These are phyloP conservation scores for Sporothrix humicola DNA, from an alignment of 2,329 filamentous ascomycete species.

Conservation along the genomic window DNA sequence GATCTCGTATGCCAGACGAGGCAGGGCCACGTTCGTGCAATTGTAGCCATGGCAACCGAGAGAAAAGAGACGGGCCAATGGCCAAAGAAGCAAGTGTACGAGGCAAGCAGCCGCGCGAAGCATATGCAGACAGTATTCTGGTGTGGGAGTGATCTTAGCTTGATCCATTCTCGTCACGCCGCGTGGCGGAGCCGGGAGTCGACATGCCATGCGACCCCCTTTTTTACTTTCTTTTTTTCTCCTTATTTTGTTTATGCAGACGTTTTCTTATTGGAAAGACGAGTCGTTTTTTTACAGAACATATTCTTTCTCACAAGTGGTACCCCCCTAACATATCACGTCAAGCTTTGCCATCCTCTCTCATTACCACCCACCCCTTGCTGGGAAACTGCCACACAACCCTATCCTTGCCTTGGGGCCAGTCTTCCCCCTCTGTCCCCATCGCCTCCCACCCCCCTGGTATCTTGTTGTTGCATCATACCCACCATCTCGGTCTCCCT, in stretches of 20 bases:
- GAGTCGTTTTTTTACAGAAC: slow-evolving; percentile 9
- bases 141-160: not conserved
- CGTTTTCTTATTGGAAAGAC: slow-evolving; percentile 14
- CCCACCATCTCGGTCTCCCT: slow-evolving; percentile 19
- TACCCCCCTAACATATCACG: not conserved
- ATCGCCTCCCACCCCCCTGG: not conserved
- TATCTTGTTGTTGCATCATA: slow-evolving; percentile 16
- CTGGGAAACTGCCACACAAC: slow-evolving; percentile 9
- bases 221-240: not conserved
- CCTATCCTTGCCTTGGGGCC: slow-evolving; percentile 27
- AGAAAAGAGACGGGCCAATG: slow-evolving; percentile 20
- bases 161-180: slow-evolving; percentile 15
- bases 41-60: not conserved
- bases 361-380: slow-evolving; percentile 22
- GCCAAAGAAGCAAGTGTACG: slow-evolving; percentile 29
- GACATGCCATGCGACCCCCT: slow-evolving; percentile 6
- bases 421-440: not conserved
- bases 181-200: slow-evolving; percentile 24
- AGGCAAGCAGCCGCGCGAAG: slow-evolving; percentile 27
- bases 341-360: not conserved
- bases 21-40: slow-evolving; percentile 27
- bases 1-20: slow-evolving; percentile 8
- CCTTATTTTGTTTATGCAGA: not conserved
- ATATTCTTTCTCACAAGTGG: slow-evolving; percentile 9
- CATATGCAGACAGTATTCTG: not conserved